These are phyloP conservation scores for Metarhizium rileyi DNA, from an alignment of 2,329 filamentous ascomycete genomes.

Conservation along the genomic window DNA sequence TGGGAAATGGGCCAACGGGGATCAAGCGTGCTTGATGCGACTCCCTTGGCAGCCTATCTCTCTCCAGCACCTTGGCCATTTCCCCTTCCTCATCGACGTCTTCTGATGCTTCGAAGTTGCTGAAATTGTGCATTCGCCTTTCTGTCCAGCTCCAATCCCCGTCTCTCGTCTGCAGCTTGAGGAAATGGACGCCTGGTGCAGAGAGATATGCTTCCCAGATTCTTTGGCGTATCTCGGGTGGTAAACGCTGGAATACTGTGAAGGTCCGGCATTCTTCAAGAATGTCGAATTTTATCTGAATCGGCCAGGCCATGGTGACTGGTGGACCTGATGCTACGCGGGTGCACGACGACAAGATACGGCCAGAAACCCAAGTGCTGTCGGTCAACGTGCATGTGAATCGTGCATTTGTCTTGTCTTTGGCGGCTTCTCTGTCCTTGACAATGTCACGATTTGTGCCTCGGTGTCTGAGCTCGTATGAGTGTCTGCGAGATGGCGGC, in stretches of 20 bases:
- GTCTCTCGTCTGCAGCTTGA: constrained; percentile 18
- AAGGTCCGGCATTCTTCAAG: constrained; percentile 22
- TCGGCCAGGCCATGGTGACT: neutral
- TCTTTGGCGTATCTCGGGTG: constrained; percentile 24
- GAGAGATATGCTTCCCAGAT: constrained; percentile 24
- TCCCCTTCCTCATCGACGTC: constrained; percentile 12
- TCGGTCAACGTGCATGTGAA: neutral
- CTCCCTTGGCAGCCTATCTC: constrained; percentile 14
- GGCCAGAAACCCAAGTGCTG: neutral
- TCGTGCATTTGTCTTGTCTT: neutral
- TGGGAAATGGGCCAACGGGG: constrained; percentile 9
- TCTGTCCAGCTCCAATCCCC: constrained; percentile 15
- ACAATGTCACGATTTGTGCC: neutral
- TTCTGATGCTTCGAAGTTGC: neutral
- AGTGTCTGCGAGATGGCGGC: neutral
- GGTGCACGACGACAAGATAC: neutral
- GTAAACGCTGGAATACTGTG: constrained; percentile 21
- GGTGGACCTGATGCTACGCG: neutral
- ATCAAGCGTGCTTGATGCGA: constrained; percentile 14
- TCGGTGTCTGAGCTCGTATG: neutral
- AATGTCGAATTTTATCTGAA: constrained; percentile 21
- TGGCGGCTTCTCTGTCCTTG: neutral
- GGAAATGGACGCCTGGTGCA: constrained; percentile 25
- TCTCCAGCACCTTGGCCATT: constrained; percentile 14
- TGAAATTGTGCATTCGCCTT: neutral